Percentiles rank a stretch among this genome's conserved stretches.
Conservation (phyloP, 805 yeast genomes). For the Suhomyces canberraensis region DNA sequence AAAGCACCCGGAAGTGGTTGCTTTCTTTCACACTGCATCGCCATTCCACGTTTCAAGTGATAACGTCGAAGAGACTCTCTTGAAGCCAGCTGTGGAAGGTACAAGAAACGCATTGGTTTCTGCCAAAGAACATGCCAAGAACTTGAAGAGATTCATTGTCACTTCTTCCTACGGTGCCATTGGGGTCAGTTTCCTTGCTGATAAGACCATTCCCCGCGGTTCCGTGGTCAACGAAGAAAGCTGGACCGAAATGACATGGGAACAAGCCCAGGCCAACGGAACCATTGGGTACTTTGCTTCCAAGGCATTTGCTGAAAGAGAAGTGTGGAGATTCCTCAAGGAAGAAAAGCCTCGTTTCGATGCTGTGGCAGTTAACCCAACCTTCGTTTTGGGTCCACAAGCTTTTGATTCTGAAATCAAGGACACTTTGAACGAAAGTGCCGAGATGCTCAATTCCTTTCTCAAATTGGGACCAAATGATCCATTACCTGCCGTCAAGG, state of each 20-base stretch:
- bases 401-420: constrained; percentile 27
- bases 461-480: constrained; percentile 15
- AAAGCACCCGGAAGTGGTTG: constrained; percentile 24
- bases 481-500: constrained; percentile 9
- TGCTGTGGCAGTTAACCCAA: constrained; percentile 32
- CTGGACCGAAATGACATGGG: constrained; percentile 56
- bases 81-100: constrained; percentile 29
- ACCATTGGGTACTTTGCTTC: constrained; percentile 52
- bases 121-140: constrained; percentile 12
- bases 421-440: constrained; percentile 11
- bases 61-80: constrained; percentile 17
- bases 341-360: constrained; percentile 22
- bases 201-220: not conserved
- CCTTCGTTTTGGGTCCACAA: constrained; percentile 42
- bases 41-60: constrained; percentile 21
- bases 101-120: constrained; percentile 21
- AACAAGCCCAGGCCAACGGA: constrained; percentile 40
- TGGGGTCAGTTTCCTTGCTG: constrained; percentile 11
- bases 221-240: constrained; percentile 37
- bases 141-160: constrained; percentile 15
- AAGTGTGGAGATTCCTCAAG: constrained; percentile 55
- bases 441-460: constrained; percentile 16
- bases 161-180: constrained; percentile 17
- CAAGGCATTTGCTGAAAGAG: constrained; percentile 58
- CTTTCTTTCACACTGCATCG: constrained; percentile 33